Base-by-base conservation (phyloP, 768 basidiomycete genomes). In the Fomitopsis pulvina region DNA sequence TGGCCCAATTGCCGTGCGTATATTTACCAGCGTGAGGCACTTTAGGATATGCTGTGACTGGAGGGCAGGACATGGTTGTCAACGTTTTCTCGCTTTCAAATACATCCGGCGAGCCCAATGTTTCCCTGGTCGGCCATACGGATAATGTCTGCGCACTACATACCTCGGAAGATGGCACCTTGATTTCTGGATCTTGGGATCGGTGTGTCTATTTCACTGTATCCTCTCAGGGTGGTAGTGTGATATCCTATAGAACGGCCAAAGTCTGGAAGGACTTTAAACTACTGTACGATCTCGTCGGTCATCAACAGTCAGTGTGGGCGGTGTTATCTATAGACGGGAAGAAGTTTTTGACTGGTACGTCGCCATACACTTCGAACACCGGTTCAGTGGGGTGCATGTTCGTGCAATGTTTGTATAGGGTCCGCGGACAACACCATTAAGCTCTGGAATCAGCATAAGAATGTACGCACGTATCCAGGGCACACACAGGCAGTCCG, bases 181-280 rank as follows among this genome's bases (percentile, higher is more conserved):
- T 98, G 52, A 81, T 96, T 50, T 94, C 91, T 7, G 96, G 96
- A 18, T 95, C 92, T 38, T 99, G 96, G 96, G 96, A 98, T 70
- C 87, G 78, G 95, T 95, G 60, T 67, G 80, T 68, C 10, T 2
- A 25, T 30, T 25, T 40, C 7, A 7, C n/a, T 32, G 12, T 11
- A 32, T 5, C 26, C 34, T 48, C 29, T 11, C 32, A 12, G 6
- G 40, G 34, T 39, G 9, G 43, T 42, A 25, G 45, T 29, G 28
- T 25, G 26, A 37, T 38, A 16, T 24, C 41, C 20, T 45, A 10
- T 26, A 97, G 94, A 63, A 92, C 95, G 1, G 95, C 92, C 29
- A 91, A 92, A 68, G 86, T 99, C 2, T 97, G 93, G 92, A 83
- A 81, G 66, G 74, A 87, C 59, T 92, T 88, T 65, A 66, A 79